A percentile compares a stretch with the other conserved stretches of the same genome.
Conservation (phyloP, 2,329 filamentous ascomycete species). For the Elsinoe arachidis region DNA sequence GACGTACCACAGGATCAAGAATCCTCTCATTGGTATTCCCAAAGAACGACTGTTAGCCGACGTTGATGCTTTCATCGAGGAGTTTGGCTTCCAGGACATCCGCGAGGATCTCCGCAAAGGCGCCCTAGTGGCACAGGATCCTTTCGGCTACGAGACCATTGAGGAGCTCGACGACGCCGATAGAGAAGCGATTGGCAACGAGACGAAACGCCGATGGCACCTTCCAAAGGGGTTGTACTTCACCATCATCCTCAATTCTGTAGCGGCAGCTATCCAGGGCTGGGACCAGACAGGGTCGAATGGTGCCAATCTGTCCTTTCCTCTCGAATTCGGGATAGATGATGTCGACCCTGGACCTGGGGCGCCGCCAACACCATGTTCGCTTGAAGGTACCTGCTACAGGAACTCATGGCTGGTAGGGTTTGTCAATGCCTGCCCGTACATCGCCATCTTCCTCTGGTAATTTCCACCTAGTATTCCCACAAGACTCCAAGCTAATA, state of each 20-base stretch:
- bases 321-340: constrained; percentile 45
- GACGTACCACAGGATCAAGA: constrained; percentile 38
- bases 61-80: constrained; percentile 53
- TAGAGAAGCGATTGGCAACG: constrained; percentile 50
- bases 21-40: constrained; percentile 49
- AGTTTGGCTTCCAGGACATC: constrained; percentile 52
- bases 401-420: constrained; percentile 51
- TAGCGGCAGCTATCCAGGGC: constrained; percentile 58
- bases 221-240: constrained; percentile 53
- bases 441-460: constrained; percentile 30
- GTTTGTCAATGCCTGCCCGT: constrained; percentile 53
- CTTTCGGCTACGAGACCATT: constrained; percentile 53
- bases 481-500: no score
- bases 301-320: constrained; percentile 53
- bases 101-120: constrained; percentile 55
- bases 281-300: constrained; percentile 45
- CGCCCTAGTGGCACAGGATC: constrained; percentile 64
- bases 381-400: constrained; percentile 17
- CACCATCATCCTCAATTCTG: constrained; percentile 58
- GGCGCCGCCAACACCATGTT: constrained; percentile 28
- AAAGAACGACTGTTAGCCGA: constrained; percentile 42
- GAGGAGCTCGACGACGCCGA: constrained; percentile 52
- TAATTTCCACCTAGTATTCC: neutral
- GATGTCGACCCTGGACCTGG: constrained; percentile 25
- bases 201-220: constrained; percentile 57